Base-by-base conservation (phyloP, 768 basidiomycete genomes). In the Podaxis rugospora region DNA sequence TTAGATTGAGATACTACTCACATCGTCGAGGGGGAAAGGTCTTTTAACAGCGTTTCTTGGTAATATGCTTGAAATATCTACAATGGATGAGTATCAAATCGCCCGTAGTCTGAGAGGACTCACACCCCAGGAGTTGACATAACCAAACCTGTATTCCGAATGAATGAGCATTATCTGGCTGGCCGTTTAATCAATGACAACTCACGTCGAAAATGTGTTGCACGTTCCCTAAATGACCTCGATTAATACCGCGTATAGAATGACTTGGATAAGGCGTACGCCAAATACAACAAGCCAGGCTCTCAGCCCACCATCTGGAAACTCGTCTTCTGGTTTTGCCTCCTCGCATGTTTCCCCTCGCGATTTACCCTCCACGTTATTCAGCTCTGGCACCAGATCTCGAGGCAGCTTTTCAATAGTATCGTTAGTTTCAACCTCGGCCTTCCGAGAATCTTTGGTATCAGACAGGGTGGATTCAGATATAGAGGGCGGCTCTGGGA, bases 61-160 rank as follows among this genome's bases (percentile, higher is more conserved):
- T 58, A 58, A 4, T 58, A 51, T 27, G 46, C 47, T 21, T 58
- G 57, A 44, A 58, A 58, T 21, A 58, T 50, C 57, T 58, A 18
- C 6, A 37, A 21, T 5, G 3, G 3, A n/a, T 39, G 23, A 16
- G 37, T 11, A 1, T 4, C 40, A 54, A 25, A 25, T 47, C 28
- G 14, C 4, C 9, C 6, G 14, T 61, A 62, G 50, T 44, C 25
- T 18, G 21, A 49, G 40, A 36, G 18, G 7, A 77, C 83, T 72
- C 66, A 87, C 89, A 52, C 90, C 89, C 87, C 88, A 90, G 0
- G 86, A 81, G 65, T 89, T 90, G 3, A 89, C 83, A 62, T 85
- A 85, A 25, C 90, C 90, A 70, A 89, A 86, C 37, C 79, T 81
- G 62, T 2, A 13, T 36, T 37, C n/a, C 51, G 65, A 61, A 63